Evolutionary conservation across 257 asterid species (phyloP).

Genomic region (Sherardia arvensis): DNA sequence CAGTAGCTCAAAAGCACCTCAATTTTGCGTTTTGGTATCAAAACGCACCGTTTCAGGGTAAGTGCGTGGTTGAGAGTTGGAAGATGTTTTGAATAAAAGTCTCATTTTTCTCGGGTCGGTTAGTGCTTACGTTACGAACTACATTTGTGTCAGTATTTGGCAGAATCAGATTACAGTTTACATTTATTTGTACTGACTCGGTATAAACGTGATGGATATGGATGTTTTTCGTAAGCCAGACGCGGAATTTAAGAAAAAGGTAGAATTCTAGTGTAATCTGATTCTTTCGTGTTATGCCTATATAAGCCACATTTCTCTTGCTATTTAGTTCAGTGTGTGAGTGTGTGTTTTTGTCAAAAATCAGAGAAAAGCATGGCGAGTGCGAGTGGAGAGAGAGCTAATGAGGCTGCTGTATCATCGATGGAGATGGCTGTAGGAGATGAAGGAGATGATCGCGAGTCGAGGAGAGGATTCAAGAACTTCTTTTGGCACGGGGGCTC

Average conservation of each 20-base stretch:
- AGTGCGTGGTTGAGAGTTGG: neutral
- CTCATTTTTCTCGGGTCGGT: neutral
- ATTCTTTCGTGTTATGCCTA: too few relatives aligned
- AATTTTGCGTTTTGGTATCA: neutral
- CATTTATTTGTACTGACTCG: neutral
- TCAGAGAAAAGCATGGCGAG: neutral
- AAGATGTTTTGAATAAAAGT: neutral
- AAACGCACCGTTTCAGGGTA: neutral
- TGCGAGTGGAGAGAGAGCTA: conserved; percentile 11
- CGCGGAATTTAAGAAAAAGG: too few relatives aligned
- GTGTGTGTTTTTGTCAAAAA: neutral
- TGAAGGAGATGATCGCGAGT: conserved; percentile 31
- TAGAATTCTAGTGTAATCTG: too few relatives aligned
- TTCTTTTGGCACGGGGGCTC: conserved; percentile 91
- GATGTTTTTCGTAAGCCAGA: too few relatives aligned
- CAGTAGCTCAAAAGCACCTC: too few relatives aligned
- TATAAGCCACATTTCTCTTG: neutral
- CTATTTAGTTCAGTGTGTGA: neutral
- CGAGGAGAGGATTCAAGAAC: conserved; percentile 30
- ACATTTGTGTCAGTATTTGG: neutral
- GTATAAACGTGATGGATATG: too few relatives aligned
- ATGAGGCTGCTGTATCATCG: conserved; percentile 57
- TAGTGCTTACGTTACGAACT: neutral
- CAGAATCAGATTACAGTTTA: neutral
- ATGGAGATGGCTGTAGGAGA: conserved; percentile 30